Evolutionary conservation across 2,329 filamentous ascomycete genomes (phyloP).

Genomic region (Claviceps sp.): DNA sequence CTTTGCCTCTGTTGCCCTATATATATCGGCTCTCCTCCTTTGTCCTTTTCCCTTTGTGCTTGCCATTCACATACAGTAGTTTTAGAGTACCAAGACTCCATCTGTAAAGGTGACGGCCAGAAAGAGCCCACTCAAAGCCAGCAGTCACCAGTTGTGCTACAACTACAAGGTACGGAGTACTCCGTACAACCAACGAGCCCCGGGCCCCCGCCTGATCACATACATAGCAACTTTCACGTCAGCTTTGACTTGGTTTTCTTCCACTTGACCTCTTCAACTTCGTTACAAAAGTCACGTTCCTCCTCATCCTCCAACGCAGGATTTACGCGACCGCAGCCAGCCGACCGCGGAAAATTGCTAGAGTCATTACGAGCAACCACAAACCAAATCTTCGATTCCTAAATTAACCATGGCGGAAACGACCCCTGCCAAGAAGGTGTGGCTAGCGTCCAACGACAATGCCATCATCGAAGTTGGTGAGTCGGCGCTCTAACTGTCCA

Average conservation of each 20-base stretch:
- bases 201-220: not conserved
- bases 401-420: conserved; percentile 23
- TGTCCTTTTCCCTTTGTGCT: not conserved
- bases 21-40: not conserved
- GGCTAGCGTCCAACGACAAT: conserved; percentile 38
- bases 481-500: conserved; percentile 11
- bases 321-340: not conserved
- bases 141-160: too few relatives aligned
- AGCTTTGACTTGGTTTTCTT: not conserved
- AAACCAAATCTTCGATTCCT: not conserved
- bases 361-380: not conserved
- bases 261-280: not conserved
- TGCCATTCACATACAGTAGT: too few relatives aligned
- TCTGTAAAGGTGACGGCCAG: not conserved
- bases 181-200: not conserved
- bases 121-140: not conserved
- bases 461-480: conserved; percentile 33
- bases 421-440: conserved; percentile 26
- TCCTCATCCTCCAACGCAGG: not conserved
- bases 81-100: too few relatives aligned
- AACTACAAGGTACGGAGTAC: too few relatives aligned
- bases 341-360: not conserved
- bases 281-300: not conserved
- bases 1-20: not conserved
- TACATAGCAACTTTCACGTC: not conserved